phyloP scores from a whole-genome alignment of 805 yeast genomes.

The Zygosaccharomyces pseudorouxii region DNA sequence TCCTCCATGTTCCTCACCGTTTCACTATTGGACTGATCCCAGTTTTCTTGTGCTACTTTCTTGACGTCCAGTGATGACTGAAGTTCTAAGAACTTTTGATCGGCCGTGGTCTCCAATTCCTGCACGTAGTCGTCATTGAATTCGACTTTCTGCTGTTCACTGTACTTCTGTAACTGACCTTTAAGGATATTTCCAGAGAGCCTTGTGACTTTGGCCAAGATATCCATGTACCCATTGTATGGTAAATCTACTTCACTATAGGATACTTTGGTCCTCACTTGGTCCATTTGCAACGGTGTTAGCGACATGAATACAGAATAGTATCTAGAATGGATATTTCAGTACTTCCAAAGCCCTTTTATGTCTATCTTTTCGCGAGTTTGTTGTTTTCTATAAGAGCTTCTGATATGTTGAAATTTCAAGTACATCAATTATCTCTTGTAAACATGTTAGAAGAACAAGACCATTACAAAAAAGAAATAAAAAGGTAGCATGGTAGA shows the following conservation, averaged over 20 bases:
- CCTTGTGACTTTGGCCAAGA: slow-evolving; percentile 18
- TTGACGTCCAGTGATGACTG: slow-evolving; percentile 27
- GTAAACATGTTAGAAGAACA: background rate
- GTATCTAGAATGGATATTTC: background rate
- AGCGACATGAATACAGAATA: slow-evolving; percentile 3
- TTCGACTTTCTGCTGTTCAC: slow-evolving; percentile 7
- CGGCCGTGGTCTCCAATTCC: slow-evolving; percentile 14
- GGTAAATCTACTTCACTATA: slow-evolving; percentile 28
- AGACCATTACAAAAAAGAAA: background rate
- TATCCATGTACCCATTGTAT: slow-evolving; percentile 25
- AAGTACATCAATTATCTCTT: background rate
- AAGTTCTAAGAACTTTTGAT: slow-evolving; percentile 24
- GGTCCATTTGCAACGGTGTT: slow-evolving; percentile 15
- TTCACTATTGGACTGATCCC: slow-evolving; percentile 23
- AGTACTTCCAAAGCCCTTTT: background rate
- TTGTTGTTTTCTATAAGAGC: background rate
- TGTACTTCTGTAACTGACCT: slow-evolving; percentile 20
- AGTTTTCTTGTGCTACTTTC: slow-evolving; percentile 22
- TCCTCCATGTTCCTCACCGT: slow-evolving; percentile 14
- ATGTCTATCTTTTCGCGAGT: background rate
- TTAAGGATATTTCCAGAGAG: slow-evolving; percentile 19
- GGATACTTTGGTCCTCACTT: slow-evolving; percentile 23
- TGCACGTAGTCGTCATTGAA: slow-evolving; percentile 11
- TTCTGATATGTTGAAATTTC: background rate
- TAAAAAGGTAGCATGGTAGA: slow-evolving; percentile 12